Conservation (phyloP, 805 yeast species). For the Candida piceae region DNA sequence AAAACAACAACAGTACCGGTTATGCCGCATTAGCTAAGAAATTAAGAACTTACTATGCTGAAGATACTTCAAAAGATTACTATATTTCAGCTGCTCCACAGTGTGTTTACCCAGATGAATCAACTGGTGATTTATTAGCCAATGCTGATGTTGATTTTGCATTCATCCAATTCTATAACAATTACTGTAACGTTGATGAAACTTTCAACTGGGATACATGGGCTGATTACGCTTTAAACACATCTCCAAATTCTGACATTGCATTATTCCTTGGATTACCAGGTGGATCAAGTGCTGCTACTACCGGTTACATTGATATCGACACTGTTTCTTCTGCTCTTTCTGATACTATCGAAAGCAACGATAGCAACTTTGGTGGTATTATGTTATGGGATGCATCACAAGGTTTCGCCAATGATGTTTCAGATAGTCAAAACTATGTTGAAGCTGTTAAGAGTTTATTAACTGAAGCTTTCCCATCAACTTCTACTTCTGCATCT, state of each 20-base stretch:
- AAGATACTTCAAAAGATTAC: conserved; percentile 47
- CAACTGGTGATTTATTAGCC: conserved; percentile 36
- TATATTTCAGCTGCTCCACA: conserved; percentile 90
- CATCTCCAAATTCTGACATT: conserved; percentile 63
- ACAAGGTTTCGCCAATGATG: conserved; percentile 45
- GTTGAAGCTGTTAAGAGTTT: conserved; percentile 26
- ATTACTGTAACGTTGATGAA: conserved; percentile 55
- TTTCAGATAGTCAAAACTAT: conserved; percentile 36
- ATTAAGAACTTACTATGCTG: conserved; percentile 36
- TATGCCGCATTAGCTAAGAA: conserved; percentile 55
- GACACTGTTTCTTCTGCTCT: conserved; percentile 32
- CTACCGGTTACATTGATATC: conserved; percentile 49
- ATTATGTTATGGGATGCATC: conserved; percentile 86
- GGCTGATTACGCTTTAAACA: conserved; percentile 53
- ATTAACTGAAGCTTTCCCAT: conserved; percentile 13
- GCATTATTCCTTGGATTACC: conserved; percentile 76
- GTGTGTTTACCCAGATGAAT: conserved; percentile 80
- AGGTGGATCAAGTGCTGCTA: conserved; percentile 46
- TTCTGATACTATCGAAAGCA: conserved; percentile 12
- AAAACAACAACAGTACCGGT: conserved; percentile 57
- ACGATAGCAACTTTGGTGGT: conserved; percentile 52
- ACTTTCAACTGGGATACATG: conserved; percentile 66
- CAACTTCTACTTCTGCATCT: conserved; percentile 4
- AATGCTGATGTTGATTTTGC: conserved; percentile 70
- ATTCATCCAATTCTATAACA: conserved; percentile 87